These are phyloP conservation scores for Dunaliella primolecta DNA, from an alignment of 139 green algal species.

Conservation along the genomic window DNA sequence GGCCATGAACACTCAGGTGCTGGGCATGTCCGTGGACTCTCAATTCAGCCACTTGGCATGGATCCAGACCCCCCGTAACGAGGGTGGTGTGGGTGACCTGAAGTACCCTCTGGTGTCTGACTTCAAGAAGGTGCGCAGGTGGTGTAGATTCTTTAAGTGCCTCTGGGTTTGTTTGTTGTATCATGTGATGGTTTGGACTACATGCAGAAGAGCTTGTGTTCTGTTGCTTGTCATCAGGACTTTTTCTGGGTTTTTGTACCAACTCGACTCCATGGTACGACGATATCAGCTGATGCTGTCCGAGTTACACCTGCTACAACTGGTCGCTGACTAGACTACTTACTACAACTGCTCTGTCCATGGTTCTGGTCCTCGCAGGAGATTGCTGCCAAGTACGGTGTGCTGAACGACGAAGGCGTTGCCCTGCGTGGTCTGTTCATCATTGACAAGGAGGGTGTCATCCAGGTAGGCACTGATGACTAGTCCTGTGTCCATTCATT, in stretches of 20 bases:
- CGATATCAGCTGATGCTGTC: too few species aligned
- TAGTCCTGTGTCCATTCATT: too few species aligned
- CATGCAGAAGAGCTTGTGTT: too few species aligned
- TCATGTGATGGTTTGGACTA: too few species aligned
- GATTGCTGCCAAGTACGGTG: conserved; percentile 80
- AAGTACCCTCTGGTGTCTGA: conserved; percentile 96
- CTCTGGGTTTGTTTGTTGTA: too few species aligned
- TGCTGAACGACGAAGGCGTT: conserved; percentile 81
- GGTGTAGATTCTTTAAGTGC: too few species aligned
- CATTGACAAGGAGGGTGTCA: conserved; percentile 89
- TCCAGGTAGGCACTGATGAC: conserved; percentile 64
- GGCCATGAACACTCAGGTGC: conserved; percentile 78
- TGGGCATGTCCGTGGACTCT: conserved; percentile 88
- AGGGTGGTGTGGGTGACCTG: conserved; percentile 91
- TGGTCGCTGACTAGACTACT: too few species aligned
- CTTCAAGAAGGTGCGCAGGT: conserved; percentile 79
- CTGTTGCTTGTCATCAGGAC: too few species aligned
- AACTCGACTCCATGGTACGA: too few species aligned
- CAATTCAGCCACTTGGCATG: conserved; percentile 98
- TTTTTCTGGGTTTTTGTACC: too few species aligned
- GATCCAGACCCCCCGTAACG: conserved; percentile 91
- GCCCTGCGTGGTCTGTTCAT: conserved; percentile 89
- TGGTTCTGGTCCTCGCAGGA: conserved; percentile 43
- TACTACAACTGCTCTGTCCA: not conserved
- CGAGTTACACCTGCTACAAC: too few species aligned